phyloP scores from a whole-genome alignment of 2,329 filamentous ascomycete species.

The Fusarium neocosmosporiellum region DNA sequence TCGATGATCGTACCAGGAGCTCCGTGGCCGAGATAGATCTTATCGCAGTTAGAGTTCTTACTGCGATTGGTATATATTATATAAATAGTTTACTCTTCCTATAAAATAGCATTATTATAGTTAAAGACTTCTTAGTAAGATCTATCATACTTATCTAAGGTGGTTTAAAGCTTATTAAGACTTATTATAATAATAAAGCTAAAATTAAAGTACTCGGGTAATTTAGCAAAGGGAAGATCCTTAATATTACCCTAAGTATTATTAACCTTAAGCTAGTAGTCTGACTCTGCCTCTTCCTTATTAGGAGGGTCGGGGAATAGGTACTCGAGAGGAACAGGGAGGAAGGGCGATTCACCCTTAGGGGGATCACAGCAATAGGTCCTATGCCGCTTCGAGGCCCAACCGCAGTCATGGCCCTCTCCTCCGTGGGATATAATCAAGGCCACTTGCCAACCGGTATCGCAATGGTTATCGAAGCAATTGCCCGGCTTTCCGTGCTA shows the following conservation, averaged over 20 bases:
- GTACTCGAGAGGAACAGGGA: slow-evolving; percentile 51
- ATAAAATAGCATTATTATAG: slow-evolving; percentile 45
- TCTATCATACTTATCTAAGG: slow-evolving; percentile 55
- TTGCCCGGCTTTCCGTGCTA: slow-evolving; percentile 50
- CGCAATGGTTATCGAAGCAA: slow-evolving; percentile 50
- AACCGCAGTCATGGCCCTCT: slow-evolving; percentile 37
- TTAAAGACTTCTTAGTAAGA: slow-evolving; percentile 57
- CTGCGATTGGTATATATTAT: slow-evolving; percentile 52
- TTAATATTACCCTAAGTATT: slow-evolving; percentile 36
- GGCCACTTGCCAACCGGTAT: slow-evolving; percentile 33
- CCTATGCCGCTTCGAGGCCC: slow-evolving; percentile 32
- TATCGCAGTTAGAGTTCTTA: slow-evolving; percentile 50
- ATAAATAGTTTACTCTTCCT: slow-evolving; percentile 49
- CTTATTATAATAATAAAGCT: slow-evolving; percentile 46
- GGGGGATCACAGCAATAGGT: slow-evolving; percentile 49
- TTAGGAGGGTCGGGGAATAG: slow-evolving; percentile 49
- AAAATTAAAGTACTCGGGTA: slow-evolving; percentile 47
- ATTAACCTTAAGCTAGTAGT: slow-evolving; percentile 46
- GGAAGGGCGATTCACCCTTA: slow-evolving; percentile 43
- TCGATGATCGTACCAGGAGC: slow-evolving; percentile 52
- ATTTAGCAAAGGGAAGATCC: slow-evolving; percentile 26
- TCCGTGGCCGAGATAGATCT: slow-evolving; percentile 51
- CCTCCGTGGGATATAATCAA: slow-evolving; percentile 42
- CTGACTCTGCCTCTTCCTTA: slow-evolving; percentile 43
- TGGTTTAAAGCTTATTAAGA: slow-evolving; percentile 48